Evolutionary conservation across 2,329 filamentous ascomycete species (phyloP), one percentile per base, ranked within the genome.

Genomic region (Xylaria multiplex): DNA sequence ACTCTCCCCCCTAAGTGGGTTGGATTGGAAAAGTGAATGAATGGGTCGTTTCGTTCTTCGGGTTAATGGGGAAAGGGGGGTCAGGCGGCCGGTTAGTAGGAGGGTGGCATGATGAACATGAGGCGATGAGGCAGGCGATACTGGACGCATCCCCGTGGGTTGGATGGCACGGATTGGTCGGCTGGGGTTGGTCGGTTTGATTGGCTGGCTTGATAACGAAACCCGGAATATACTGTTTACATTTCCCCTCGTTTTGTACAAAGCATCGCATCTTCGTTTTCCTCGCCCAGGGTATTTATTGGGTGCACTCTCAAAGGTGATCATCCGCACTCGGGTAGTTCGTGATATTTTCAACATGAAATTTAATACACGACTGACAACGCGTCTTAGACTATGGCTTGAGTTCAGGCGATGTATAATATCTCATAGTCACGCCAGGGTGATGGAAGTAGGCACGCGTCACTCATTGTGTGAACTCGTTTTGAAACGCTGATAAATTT

Each of bases 191-290:
- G 37, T 45, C 37, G 7, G 30, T 37, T 46, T 55, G 9, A 22
- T 54, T n/a, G 50, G 57, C 56, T 64, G 50, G 57, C 56, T 64
- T 53, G 50, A 54, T 55, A 64, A 42, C 52, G 55, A 54, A 54
- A 48, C 30, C 55, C 43, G 27, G 22, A 64, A 60, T 64, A 57
- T 66, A 64, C n/a, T 59, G 27, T 49, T 56, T 46, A 16, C 49
- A 49, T 35, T 54, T 57, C 42, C 35, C 52, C 19, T 14, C n/a
- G 13, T n/a, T 55, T 3, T 42, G 5, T 27, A 27, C 37, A 14
- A 45, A 2, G 22, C 19, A 14, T 37, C 35, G 14, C 2, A 24
- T 16, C n/a, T 32, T 45, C 14, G 1, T 22, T 42, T 13, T 35
- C 14, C 32, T 2, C 3, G 13, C 24, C 6, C 14, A 22, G 8